Evolutionary conservation across 192 early-diverging fungal species (phyloP), one percentile per base, ranked within the genome.

Genomic region (Backusella australiensis): DNA sequence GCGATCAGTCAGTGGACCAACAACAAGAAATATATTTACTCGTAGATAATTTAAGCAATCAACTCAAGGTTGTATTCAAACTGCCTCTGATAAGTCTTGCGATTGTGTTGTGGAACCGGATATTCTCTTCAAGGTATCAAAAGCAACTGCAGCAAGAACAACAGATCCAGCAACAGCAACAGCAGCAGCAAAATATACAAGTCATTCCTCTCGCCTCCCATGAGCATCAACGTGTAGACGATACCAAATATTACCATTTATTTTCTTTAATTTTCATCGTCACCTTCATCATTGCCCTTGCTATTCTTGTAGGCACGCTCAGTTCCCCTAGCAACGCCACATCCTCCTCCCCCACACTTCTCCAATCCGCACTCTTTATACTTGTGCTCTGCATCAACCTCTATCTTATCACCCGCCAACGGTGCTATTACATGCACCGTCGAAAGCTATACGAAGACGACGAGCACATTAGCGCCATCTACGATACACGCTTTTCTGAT

Each of bases 361-460:
- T 83, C 11, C 76, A 77, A 32, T 73, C 82, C 6, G 59, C 72
- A 2, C 52, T 80, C 5, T 83, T 83, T 44, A 76, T 80, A 5
- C 63, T 80, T 26, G 78, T 83, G 1, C 73, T 83, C 7, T 83
- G 72, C n/a, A 83, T 80, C 76, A 83, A 83, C 29, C 67, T 83
- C 15, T 83, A 80, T 35, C 36, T 83, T 1, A 76, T 78, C 44
- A 83, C 82, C 8, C 67, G 79, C 8, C 82, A 83, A 42, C 73
- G 78, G 0, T 80, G 77, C 26, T 83, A 83, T 17, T 80, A 83
- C 41, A 74, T 53, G 26, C 53, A 80, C 15, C 73, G 82, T 14
- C 77, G 77, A 35, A 69, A 80, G 44, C 72, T 83, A 0, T 80
- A 77, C 67, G 66, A 75, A 8, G 69, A 80, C 23, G 78, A 83